Base-by-base conservation (phyloP, 176 grass and related monocot genomes). In the Ensete glaucum region DNA sequence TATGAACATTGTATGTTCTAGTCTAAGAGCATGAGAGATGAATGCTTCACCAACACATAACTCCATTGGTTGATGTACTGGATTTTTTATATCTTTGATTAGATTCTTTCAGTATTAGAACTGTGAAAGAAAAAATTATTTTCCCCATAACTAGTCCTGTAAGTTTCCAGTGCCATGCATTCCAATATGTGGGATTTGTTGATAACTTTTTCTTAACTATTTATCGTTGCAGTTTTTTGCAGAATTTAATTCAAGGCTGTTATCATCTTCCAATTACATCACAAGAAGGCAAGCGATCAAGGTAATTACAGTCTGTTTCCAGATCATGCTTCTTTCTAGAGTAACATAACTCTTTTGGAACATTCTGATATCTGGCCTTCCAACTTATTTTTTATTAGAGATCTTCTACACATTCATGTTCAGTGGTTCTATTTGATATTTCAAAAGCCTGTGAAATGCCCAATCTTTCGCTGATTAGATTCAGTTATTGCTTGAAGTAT, bases 171-270 rank as follows among this genome's bases (percentile, higher is more conserved):
- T 17, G 12, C 17, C 3, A 57, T 16, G 13, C 55, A 57, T 57
- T 57, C 2, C 1, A 16, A 4, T 16, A 57, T 57, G 12, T 50
- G 9, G 17, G 34, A 43, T 70, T 9, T 51, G 8, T 50, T 50
- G 12, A 69, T 69, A 69, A 9, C 34, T 6, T 19, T 69, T 49
- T 69, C 52, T 70, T 21, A 65, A 65, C 23, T 25, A 26, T n/a
- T 56, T 48, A 43, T 20, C 63, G 14, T 21, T 51, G 14, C 68
- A 92, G 86, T 92, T 92, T 60, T 88, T 92, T 82, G 34, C 34
- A 9, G 86, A 92, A 74, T 92, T 86, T 67, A 88, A 92, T 56
- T 84, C 73, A 1, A 86, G 78, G 49, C 54, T 87, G 63, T 51
- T 89, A 13, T 65, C 78, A 50, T 86, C 79, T 82, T 67, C 76